Evolutionary conservation across 495 filamentous ascomycete genomes (phyloP).

Genomic region (Darksidea phi): DNA sequence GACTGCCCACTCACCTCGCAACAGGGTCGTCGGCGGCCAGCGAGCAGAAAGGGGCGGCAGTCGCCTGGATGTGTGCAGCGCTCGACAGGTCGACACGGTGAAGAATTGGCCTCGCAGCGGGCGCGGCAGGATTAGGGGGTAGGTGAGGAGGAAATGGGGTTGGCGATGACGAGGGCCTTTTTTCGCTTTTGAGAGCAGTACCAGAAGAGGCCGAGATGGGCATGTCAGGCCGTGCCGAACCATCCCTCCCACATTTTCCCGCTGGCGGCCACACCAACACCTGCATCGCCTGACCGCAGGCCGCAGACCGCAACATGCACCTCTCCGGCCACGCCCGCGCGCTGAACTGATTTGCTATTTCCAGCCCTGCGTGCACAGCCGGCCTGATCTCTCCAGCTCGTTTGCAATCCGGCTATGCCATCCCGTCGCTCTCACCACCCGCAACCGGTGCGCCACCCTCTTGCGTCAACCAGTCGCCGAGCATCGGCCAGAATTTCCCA

Average conservation of each 20-base stretch:
- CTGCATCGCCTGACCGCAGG: background rate
- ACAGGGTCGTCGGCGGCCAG: too few relatives aligned
- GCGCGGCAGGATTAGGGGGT: background rate
- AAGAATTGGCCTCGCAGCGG: background rate
- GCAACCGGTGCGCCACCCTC: background rate
- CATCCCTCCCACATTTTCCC: background rate
- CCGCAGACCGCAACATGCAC: background rate
- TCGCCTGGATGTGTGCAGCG: background rate
- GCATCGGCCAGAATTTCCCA: background rate
- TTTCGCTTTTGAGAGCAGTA: background rate
- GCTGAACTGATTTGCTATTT: too few relatives aligned
- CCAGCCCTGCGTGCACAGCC: too few relatives aligned
- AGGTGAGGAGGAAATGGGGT: background rate
- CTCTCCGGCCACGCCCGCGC: too few relatives aligned
- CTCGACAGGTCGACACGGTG: slow-evolving; percentile 14
- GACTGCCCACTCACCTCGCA: too few relatives aligned
- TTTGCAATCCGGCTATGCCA: slow-evolving; percentile 3
- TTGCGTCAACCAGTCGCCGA: background rate
- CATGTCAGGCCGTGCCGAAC: background rate
- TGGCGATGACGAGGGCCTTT: slow-evolving; percentile 3
- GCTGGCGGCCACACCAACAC: too few relatives aligned
- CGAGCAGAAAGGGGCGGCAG: slow-evolving; percentile 18
- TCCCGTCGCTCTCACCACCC: background rate
- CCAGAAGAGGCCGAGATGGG: slow-evolving; percentile 10
- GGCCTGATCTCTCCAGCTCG: too few relatives aligned